Evolutionary conservation across 1,284 basidiomycete species (phyloP).

Genomic region (Cryptococcus hybrid): DNA sequence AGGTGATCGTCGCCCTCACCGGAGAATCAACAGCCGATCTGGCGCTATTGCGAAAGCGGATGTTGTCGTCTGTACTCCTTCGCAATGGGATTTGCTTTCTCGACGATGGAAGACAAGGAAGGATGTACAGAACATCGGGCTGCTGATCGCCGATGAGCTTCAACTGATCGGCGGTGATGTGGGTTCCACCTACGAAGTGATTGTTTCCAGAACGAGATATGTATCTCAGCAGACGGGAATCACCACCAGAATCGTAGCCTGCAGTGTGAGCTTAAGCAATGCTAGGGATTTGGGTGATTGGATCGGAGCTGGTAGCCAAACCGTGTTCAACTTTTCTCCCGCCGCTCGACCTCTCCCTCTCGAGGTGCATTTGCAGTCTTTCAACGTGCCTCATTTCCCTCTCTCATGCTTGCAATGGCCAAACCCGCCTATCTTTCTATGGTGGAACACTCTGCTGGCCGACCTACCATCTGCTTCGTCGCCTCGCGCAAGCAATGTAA

Average conservation of each 20-base stretch:
- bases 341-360: conserved; percentile 93
- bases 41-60: conserved; percentile 83
- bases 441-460: conserved; percentile 78
- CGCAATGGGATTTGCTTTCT: conserved; percentile 95
- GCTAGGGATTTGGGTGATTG: conserved; percentile 95
- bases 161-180: conserved; percentile 90
- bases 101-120: conserved; percentile 91
- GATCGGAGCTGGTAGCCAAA: conserved; percentile 91
- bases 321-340: conserved; percentile 97
- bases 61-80: conserved; percentile 87
- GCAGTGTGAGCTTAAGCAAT: conserved; percentile 93
- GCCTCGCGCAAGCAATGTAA: conserved; percentile 92
- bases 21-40: conserved; percentile 95
- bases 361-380: conserved; percentile 96
- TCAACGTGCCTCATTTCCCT: conserved; percentile 94
- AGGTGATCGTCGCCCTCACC: conserved; percentile 88
- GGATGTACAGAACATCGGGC: conserved; percentile 89
- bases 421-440: conserved; percentile 97
- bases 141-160: conserved; percentile 93
- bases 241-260: conserved; percentile 89
- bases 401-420: conserved; percentile 98
- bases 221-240: conserved; percentile 92
- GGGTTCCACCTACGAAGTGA: conserved; percentile 93
- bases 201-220: conserved; percentile 91
- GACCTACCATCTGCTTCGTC: conserved; percentile 90